phyloP scores from a whole-genome alignment of 2,329 filamentous ascomycete species.

The Cytospora piceicola region DNA sequence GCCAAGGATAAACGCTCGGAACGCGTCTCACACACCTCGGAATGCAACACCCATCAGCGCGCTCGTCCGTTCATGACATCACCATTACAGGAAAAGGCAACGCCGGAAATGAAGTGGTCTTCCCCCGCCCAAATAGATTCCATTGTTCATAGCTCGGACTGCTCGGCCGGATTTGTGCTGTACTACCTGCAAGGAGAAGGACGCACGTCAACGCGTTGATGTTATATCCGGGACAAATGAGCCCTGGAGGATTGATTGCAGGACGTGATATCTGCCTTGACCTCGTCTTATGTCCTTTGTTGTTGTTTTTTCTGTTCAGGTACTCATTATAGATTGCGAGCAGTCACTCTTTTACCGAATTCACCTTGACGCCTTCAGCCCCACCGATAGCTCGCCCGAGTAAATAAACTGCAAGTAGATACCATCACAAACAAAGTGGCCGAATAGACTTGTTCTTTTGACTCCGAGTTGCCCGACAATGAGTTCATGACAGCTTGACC shows the following conservation, averaged over 20 bases:
- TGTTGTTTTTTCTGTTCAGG: background rate
- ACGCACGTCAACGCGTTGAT: background rate
- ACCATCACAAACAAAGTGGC: background rate
- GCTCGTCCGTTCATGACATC: constrained; percentile 24
- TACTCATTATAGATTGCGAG: background rate
- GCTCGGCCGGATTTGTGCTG: background rate
- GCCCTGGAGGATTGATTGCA: background rate
- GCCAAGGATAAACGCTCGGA: too few species aligned
- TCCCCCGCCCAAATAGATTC: background rate
- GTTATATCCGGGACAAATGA: background rate
- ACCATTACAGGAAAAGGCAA: constrained; percentile 10
- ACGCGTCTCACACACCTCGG: constrained; percentile 32
- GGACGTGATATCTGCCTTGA: background rate
- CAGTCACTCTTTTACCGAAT: background rate
- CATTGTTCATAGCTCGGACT: background rate
- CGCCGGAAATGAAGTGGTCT: background rate
- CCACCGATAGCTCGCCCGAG: background rate
- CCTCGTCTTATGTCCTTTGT: background rate
- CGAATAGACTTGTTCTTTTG: background rate
- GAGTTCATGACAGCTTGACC: constrained; percentile 5
- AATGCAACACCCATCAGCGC: constrained; percentile 32
- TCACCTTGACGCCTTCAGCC: background rate
- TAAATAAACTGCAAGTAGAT: too few species aligned
- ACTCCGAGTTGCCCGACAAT: constrained; percentile 1
- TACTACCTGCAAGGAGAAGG: too few species aligned